Evolutionary conservation across 2,329 filamentous ascomycete genomes (phyloP).

Genomic region (Zymoseptoria brevis): DNA sequence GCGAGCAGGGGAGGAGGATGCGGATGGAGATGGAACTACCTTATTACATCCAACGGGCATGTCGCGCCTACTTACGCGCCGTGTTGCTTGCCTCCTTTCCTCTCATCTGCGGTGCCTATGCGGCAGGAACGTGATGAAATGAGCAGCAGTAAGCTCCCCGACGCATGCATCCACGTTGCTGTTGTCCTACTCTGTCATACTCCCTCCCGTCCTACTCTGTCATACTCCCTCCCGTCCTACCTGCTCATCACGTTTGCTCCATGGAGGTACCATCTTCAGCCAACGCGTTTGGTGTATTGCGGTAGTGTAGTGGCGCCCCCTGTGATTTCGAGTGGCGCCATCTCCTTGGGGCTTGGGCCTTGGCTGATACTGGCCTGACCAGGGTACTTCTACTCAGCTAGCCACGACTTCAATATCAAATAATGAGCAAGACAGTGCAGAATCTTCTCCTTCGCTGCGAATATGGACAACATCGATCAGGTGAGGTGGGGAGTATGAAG

Average conservation of each 20-base stretch:
- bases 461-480: no score
- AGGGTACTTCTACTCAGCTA: no score
- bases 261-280: background rate
- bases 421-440: no score
- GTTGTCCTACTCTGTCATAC: no score
- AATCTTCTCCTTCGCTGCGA: no score
- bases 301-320: no score
- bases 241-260: background rate
- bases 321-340: no score
- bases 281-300: background rate
- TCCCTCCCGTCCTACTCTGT: no score
- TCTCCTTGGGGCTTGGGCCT: no score
- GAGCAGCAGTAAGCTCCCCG: background rate
- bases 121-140: background rate
- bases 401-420: no score
- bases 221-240: background rate
- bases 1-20: background rate
- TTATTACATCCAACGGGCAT: background rate
- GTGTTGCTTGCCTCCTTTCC: background rate
- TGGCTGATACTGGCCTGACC: no score
- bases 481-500: no score
- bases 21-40: background rate
- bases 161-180: background rate
- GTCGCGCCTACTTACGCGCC: background rate
- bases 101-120: background rate